Conservation (phyloP, 1,284 basidiomycete species). For the Tetrapyrgos nigripes region DNA sequence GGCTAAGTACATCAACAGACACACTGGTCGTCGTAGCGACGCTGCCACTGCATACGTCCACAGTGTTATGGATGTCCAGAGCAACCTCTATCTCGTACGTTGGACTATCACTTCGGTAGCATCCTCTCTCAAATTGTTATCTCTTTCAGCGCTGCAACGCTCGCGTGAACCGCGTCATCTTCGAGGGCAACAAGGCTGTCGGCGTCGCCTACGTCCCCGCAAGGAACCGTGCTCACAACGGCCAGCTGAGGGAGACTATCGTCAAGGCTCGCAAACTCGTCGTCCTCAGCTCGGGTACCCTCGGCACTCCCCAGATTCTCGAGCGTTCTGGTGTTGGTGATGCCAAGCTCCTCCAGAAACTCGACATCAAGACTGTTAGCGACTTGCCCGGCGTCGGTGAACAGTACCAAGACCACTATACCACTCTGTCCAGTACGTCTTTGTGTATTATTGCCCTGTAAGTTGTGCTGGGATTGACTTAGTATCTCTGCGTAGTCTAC, state of each 20-base stretch:
- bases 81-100: slow-evolving; percentile 57
- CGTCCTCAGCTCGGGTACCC: slow-evolving; percentile 68
- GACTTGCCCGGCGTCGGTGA: slow-evolving; percentile 77
- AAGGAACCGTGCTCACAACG: slow-evolving; percentile 62
- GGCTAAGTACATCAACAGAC: slow-evolving; percentile 80
- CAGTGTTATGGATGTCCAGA: slow-evolving; percentile 72
- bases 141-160: slow-evolving; percentile 53
- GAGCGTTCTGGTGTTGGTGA: slow-evolving; percentile 75
- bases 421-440: slow-evolving; percentile 64
- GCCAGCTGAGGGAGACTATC: slow-evolving; percentile 62
- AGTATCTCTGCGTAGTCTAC: slow-evolving; percentile 54
- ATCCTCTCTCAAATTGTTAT: neutral
- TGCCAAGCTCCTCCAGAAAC: slow-evolving; percentile 56
- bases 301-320: slow-evolving; percentile 74
- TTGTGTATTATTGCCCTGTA: neutral
- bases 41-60: slow-evolving; percentile 75
- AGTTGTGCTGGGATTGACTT: neutral
- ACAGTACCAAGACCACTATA: slow-evolving; percentile 79
- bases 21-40: slow-evolving; percentile 74
- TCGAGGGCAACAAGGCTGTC: slow-evolving; percentile 74
- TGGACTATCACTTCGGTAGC: neutral
- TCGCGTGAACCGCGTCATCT: slow-evolving; percentile 72
- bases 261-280: slow-evolving; percentile 69
- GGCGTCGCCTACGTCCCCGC: slow-evolving; percentile 74
- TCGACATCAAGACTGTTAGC: slow-evolving; percentile 66